Evolutionary conservation across 148 eudicot species (phyloP), one percentile per base, ranked within the genome.

Genomic region (Beta vulgaris): DNA sequence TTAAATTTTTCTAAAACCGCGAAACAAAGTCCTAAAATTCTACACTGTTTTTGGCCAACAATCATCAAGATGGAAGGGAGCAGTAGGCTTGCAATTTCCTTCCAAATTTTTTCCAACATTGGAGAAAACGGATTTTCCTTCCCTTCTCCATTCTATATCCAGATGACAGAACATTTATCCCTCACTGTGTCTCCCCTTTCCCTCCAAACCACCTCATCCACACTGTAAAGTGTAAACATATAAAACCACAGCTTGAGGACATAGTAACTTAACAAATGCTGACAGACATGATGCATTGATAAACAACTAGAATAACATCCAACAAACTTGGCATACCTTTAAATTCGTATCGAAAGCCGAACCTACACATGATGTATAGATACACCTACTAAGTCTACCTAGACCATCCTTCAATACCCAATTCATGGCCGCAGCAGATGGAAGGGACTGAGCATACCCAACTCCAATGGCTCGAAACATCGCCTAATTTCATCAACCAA

Each of bases 381-480:
- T 88, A 76, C 98, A 94, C 82, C 97, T 87, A 58, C 97, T 87
- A n/a, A 94, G 80, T 85, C 97, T 82, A 72, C 98, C 98, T 34
- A 94, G 93, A 55, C 98, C 98, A 81, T 94, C 98, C 83, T 94
- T 94, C 87, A 94, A 78, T 34, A 90, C 97, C 98, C 98, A 94
- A 70, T 91, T 94, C 46, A 94, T 75, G 1, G 98, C 98, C 26
- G 98, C 98, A 63, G 98, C 98, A 32, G 97, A 90, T 16, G 98
- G 91, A 73, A 94, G 89, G 12, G 97, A 87, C 72, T 77, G 89
- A 21, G 89, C 83, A 81, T 87, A 87, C 58, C 98, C 98, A 73
- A 94, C 87, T 78, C 98, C 98, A 80, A 94, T 93, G 19, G 97
- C 98, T 69, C 96, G 86, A 86, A 94, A 91, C 97, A 94, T 91